A percentile compares a stretch with the other conserved stretches of the same genome.
phyloP scores from a whole-genome alignment of 2,329 filamentous ascomycete species.

The Leptographium flavum region DNA sequence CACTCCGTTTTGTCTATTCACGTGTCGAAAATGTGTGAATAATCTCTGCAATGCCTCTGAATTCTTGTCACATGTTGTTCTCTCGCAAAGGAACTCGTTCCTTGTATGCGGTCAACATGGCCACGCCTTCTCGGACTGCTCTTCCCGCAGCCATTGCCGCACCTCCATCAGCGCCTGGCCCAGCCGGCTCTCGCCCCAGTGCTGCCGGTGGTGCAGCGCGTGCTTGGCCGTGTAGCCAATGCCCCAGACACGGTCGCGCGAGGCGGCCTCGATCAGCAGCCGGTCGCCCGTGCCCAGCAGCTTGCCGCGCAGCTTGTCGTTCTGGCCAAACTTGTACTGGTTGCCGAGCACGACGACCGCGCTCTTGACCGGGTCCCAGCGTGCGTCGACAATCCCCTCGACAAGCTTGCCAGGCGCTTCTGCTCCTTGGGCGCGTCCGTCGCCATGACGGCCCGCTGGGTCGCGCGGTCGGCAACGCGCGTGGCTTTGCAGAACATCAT shows the following conservation, averaged over 20 bases:
- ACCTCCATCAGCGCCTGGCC: constrained; percentile 46
- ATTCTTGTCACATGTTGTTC: too few species aligned
- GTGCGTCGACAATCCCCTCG: too few species aligned
- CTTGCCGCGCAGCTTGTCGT: constrained; percentile 11
- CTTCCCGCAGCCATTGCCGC: constrained; percentile 33
- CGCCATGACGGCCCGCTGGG: background rate
- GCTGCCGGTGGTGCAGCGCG: constrained; percentile 29
- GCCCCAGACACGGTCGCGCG: constrained; percentile 50
- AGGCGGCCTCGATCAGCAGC: constrained; percentile 47
- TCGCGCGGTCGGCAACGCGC: constrained; percentile 17
- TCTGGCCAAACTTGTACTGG: constrained; percentile 40
- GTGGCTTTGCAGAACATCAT: constrained; percentile 26
- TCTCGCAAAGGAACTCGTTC: too few species aligned
- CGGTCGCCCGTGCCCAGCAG: constrained; percentile 43
- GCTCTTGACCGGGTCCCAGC: constrained; percentile 15
- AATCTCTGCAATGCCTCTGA: too few species aligned
- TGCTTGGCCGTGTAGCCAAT: constrained; percentile 38
- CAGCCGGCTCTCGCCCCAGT: constrained; percentile 51
- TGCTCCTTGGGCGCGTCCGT: constrained; percentile 1
- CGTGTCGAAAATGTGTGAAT: too few species aligned
- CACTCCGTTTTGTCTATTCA: background rate
- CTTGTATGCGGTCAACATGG: too few species aligned
- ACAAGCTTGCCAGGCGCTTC: constrained; percentile 1
- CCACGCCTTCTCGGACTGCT: too few species aligned
- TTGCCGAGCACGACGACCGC: constrained; percentile 42